Base-by-base conservation (phyloP, 768 basidiomycete genomes). In the Phylloporus sp. region DNA sequence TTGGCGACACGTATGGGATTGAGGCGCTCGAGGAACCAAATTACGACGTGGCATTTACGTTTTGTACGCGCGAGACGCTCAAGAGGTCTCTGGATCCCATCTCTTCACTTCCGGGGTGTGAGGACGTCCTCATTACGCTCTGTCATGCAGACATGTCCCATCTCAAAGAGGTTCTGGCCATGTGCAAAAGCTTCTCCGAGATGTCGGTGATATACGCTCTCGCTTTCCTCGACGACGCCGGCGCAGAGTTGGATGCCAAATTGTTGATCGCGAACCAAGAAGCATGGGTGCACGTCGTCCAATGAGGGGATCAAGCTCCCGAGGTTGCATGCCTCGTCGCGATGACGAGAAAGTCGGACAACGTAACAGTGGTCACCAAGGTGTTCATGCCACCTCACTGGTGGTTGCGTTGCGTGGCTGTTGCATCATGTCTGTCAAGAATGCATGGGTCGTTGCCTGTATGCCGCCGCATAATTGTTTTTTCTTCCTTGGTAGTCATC, bases 281-380 rank as follows among this genome's bases (percentile, higher is more conserved):
- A 35, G 71, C 77, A 1, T 90, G 84, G 84, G 77, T 88, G 0
- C 80, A 80, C 46, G 60, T 72, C 21, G 62, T 80, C 5, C 55
- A 61, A 31, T 23, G 46, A 33, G 49, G 0, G 0, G 63, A 52
- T 2, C 55, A 35, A 40, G 36, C 42, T 0, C 46, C 65, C 5
- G 71, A 74, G 22, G 73, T 87, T 15, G 82, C 84, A 0, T 86
- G 75, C 11, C 77, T 88, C 26, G 80, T 81, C 4, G 85, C 85
- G 3, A 78, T 75, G n/a, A 86, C 85, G 2, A 68, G 86, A 9
- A 78, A 80, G 50, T 80, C 72, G 22, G 69, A 72, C 1, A 69
- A 56, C 6, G 73, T 84, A 18, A 77, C 79, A 3, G 77, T 82
- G 0, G 80, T 90, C 36, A 83, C 82, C 38, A 90, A 90, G 62